phyloP scores from a whole-genome alignment of 495 filamentous ascomycete genomes.

The Neurospora sp. region DNA sequence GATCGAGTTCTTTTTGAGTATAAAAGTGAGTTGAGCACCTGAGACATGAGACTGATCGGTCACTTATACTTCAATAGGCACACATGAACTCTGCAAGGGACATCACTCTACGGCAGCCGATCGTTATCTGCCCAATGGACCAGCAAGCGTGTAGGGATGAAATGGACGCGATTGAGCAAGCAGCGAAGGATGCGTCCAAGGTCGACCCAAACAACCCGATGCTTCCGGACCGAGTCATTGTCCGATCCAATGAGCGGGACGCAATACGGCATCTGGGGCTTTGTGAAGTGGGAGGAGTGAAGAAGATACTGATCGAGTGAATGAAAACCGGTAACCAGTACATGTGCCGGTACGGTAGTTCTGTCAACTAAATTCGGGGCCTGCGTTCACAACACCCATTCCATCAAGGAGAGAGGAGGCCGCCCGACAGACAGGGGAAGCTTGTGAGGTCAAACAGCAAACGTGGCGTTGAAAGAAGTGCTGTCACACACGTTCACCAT shows the following conservation, averaged over 20 bases:
- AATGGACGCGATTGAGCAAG: conserved; percentile 94
- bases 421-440: background rate
- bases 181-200: conserved; percentile 81
- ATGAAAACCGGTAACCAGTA: background rate
- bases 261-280: conserved; percentile 70
- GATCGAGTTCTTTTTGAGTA: conserved; percentile 91
- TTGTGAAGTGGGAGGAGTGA: conserved; percentile 72
- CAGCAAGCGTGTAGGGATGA: conserved; percentile 94
- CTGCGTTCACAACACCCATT: background rate
- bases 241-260: conserved; percentile 64
- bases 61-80: conserved; percentile 47
- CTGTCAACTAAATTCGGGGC: background rate
- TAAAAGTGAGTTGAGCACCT: conserved; percentile 57
- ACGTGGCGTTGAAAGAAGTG: background rate
- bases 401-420: background rate
- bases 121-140: conserved; percentile 92
- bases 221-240: conserved; percentile 72
- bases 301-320: conserved; percentile 90
- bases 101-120: conserved; percentile 82
- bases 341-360: background rate
- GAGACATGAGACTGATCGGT: background rate
- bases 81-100: conserved; percentile 85
- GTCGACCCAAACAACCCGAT: conserved; percentile 83
- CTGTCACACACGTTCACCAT: background rate
- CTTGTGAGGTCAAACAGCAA: background rate